Conservation (phyloP, 306 rosid species). For the Myrica gale region DNA sequence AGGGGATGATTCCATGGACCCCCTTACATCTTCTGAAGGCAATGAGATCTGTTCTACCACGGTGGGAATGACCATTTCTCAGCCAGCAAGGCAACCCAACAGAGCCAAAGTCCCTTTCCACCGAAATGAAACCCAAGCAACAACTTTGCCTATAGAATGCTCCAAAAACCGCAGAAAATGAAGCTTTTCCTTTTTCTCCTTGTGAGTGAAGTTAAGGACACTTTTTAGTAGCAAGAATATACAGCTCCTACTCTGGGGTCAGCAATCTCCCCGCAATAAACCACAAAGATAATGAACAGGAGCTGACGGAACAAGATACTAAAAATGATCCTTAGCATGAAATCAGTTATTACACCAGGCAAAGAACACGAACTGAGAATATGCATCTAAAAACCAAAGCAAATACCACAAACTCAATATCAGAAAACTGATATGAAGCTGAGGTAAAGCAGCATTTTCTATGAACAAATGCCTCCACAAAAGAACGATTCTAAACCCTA, state of each 20-base stretch:
- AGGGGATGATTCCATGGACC: slow-evolving; percentile 42
- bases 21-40: slow-evolving; percentile 37
- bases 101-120: slow-evolving; percentile 1
- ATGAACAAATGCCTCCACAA: not conserved
- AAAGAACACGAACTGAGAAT: not conserved
- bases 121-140: slow-evolving; percentile 5
- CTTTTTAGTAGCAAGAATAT: not conserved
- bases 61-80: slow-evolving; percentile 49
- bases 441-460: not conserved
- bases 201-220: not conserved
- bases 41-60: slow-evolving; percentile 54
- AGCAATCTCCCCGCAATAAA: not conserved
- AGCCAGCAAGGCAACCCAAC: slow-evolving; percentile 22
- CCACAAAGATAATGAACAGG: not conserved
- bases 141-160: not conserved
- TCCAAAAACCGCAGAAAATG: slow-evolving; percentile 8
- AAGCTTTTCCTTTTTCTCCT: not conserved
- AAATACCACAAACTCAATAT: slow-evolving; percentile 4
- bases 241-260: not conserved
- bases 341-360: not conserved
- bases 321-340: not conserved
- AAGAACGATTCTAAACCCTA: not conserved
- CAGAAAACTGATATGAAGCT: not conserved
- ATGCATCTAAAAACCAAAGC: not conserved
- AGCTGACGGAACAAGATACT: slow-evolving; percentile 4